A percentile compares a stretch with the other conserved stretches of the same genome.
Evolutionary conservation across 805 yeast genomes (phyloP).

Genomic region (Tetrapisispora namnaoensis): DNA sequence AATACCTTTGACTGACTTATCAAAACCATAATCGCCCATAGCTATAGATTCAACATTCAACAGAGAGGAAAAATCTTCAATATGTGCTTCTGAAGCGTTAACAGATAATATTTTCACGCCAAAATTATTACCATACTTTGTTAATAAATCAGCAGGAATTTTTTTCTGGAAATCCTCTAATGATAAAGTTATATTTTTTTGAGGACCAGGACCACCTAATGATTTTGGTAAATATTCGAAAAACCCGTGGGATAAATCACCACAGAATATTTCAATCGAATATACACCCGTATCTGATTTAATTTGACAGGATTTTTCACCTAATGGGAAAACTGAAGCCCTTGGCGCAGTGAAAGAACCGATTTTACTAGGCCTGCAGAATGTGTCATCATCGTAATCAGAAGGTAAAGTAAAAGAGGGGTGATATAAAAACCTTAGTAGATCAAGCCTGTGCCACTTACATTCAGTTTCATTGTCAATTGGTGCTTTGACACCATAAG

Average conservation of each 20-base stretch:
- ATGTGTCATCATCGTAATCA: slow-evolving; percentile 44
- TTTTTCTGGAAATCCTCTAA: slow-evolving; percentile 35
- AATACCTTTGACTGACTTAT: slow-evolving; percentile 15
- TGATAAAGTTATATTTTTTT: slow-evolving; percentile 39
- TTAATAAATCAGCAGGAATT: slow-evolving; percentile 24
- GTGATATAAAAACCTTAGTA: slow-evolving; percentile 68
- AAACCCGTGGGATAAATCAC: slow-evolving; percentile 42
- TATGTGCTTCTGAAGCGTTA: slow-evolving; percentile 49
- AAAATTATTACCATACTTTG: slow-evolving; percentile 23
- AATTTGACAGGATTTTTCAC: slow-evolving; percentile 36
- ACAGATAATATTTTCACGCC: slow-evolving; percentile 44
- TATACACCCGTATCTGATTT: slow-evolving; percentile 60
- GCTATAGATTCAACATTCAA: slow-evolving; percentile 12
- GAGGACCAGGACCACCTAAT: slow-evolving; percentile 55
- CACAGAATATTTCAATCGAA: slow-evolving; percentile 59
- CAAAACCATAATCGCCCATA: slow-evolving; percentile 24
- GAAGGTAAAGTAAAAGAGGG: slow-evolving; percentile 66
- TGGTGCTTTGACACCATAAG: slow-evolving; percentile 38
- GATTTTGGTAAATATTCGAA: slow-evolving; percentile 50
- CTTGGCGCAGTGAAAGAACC: slow-evolving; percentile 16
- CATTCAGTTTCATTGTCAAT: slow-evolving; percentile 56
- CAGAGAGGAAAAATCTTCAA: slow-evolving; percentile 38
- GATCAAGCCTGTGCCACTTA: slow-evolving; percentile 79
- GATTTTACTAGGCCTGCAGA: slow-evolving; percentile 28
- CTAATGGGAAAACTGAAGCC: slow-evolving; percentile 40